Conservation (phyloP, 306 rosid species). For the Gleditsia sinensis region DNA sequence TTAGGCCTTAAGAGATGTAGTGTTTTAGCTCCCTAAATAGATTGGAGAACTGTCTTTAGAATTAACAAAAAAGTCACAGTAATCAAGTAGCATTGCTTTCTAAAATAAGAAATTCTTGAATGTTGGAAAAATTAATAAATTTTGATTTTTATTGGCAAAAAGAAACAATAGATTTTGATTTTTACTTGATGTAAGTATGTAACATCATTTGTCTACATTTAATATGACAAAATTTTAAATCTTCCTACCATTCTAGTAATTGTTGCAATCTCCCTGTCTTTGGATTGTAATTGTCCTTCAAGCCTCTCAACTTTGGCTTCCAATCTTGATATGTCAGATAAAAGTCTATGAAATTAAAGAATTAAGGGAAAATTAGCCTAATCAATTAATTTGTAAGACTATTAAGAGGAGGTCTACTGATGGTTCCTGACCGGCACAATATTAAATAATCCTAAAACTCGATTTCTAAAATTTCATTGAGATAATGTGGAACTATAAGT, state of each 20-base stretch:
- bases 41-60: slow-evolving; percentile 16
- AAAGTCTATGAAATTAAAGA: slow-evolving; percentile 44
- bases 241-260: slow-evolving; percentile 74
- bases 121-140: slow-evolving; percentile 2
- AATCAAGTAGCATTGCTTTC: neutral
- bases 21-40: slow-evolving; percentile 78
- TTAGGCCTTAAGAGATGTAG: slow-evolving; percentile 82
- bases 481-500: too few relatives aligned
- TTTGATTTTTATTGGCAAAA: too few relatives aligned
- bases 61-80: slow-evolving; percentile 23
- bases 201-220: neutral
- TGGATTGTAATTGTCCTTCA: slow-evolving; percentile 75
- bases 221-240: slow-evolving; percentile 5
- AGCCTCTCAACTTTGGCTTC: slow-evolving; percentile 94
- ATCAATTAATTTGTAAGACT: neutral
- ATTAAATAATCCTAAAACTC: too few relatives aligned
- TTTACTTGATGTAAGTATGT: slow-evolving; percentile 10
- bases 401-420: neutral
- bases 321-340: slow-evolving; percentile 83
- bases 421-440: too few relatives aligned
- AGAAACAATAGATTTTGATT: neutral
- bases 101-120: slow-evolving; percentile 18
- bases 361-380: neutral
- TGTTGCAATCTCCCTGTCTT: slow-evolving; percentile 92
- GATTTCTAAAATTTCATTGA: too few relatives aligned